Conservation (phyloP, 1,284 basidiomycete species). For the Malassezia arunalokei region DNA sequence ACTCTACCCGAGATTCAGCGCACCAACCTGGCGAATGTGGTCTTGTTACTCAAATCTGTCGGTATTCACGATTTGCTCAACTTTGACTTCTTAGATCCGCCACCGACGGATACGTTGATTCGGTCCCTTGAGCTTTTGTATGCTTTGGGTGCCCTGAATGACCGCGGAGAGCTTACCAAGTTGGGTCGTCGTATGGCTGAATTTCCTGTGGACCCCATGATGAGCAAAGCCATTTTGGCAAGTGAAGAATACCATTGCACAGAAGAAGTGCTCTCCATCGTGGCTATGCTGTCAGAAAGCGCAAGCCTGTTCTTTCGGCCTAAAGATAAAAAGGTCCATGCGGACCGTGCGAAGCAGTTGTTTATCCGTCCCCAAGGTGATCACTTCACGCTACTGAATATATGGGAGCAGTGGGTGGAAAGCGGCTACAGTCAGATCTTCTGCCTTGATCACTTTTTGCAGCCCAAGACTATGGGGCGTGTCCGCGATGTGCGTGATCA, state of each 20-base stretch:
- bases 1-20: slow-evolving; percentile 55
- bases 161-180: slow-evolving; percentile 88
- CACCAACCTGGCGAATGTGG: slow-evolving; percentile 52
- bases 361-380: slow-evolving; percentile 84
- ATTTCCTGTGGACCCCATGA: slow-evolving; percentile 95
- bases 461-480: slow-evolving; percentile 85
- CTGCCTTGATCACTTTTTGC: slow-evolving; percentile 67
- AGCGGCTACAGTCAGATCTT: slow-evolving; percentile 63
- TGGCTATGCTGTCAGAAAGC: slow-evolving; percentile 92
- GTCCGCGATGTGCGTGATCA: slow-evolving; percentile 92
- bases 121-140: slow-evolving; percentile 84
- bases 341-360: slow-evolving; percentile 86
- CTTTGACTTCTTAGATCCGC: slow-evolving; percentile 57
- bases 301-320: slow-evolving; percentile 83
- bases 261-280: slow-evolving; percentile 91
- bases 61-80: slow-evolving; percentile 57
- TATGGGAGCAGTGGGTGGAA: slow-evolving; percentile 98
- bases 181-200: slow-evolving; percentile 94
- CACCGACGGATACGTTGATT: slow-evolving; percentile 93
- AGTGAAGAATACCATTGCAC: slow-evolving; percentile 90
- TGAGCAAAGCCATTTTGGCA: slow-evolving; percentile 89
- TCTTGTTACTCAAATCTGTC: slow-evolving; percentile 55
- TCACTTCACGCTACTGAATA: slow-evolving; percentile 89
- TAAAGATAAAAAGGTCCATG: slow-evolving; percentile 54
- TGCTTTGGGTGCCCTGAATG: slow-evolving; percentile 88